These are phyloP conservation scores for Exsudoporus floridanus DNA, from an alignment of 1,284 basidiomycete genomes.

Conservation along the genomic window DNA sequence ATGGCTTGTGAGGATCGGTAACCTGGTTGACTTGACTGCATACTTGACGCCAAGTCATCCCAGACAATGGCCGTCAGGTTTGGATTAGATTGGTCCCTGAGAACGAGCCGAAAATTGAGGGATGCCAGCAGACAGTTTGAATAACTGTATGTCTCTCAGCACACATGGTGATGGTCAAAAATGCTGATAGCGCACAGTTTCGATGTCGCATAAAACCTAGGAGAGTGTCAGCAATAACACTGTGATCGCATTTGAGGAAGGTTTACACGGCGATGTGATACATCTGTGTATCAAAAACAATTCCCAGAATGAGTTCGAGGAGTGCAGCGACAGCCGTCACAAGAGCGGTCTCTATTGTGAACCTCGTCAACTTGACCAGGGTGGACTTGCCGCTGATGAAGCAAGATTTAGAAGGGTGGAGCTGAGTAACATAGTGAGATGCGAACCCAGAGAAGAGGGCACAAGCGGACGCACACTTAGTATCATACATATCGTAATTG, in stretches of 20 bases:
- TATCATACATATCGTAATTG: slow-evolving; percentile 19
- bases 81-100: slow-evolving; percentile 8
- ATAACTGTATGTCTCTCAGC: neutral
- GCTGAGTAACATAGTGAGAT: slow-evolving; percentile 2
- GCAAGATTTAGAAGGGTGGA: slow-evolving; percentile 8
- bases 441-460: neutral
- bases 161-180: neutral
- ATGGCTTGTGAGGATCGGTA: neutral
- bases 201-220: slow-evolving; percentile 25
- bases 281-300: neutral
- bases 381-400: neutral
- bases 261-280: slow-evolving; percentile 27
- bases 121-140: slow-evolving; percentile 23
- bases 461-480: no score
- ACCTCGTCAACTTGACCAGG: slow-evolving; percentile 17
- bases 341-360: slow-evolving; percentile 27
- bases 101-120: slow-evolving; percentile 23
- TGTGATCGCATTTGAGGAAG: neutral
- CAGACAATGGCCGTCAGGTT: slow-evolving; percentile 9
- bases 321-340: slow-evolving; percentile 21
- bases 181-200: slow-evolving; percentile 21
- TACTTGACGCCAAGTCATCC: neutral
- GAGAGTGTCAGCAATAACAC: neutral
- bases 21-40: neutral
- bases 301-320: slow-evolving; percentile 20